These are phyloP conservation scores for Tolypocladium amazonense DNA, from an alignment of 2,329 filamentous ascomycete genomes.

Conservation along the genomic window DNA sequence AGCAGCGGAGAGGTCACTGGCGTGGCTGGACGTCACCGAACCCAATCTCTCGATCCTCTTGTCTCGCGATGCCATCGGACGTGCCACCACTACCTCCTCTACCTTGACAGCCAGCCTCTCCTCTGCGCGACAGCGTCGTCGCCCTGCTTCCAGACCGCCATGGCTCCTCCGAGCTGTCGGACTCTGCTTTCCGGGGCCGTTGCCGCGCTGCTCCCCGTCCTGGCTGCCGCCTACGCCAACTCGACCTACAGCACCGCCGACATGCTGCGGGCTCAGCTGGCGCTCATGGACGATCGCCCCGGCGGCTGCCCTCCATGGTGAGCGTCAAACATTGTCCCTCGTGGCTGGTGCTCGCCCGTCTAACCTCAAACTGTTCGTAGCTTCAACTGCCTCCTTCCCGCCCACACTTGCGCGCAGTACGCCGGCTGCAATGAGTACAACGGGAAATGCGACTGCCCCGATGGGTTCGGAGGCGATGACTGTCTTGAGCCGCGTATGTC, in stretches of 20 bases:
- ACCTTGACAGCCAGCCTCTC: background rate
- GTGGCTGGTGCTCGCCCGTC: slow-evolving; percentile 14
- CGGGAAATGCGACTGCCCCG: slow-evolving; percentile 84
- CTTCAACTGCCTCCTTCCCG: slow-evolving; percentile 96
- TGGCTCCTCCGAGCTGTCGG: slow-evolving; percentile 27
- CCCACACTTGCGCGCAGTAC: slow-evolving; percentile 85
- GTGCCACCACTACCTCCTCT: slow-evolving; percentile 27
- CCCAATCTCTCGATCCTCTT: background rate
- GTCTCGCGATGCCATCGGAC: slow-evolving; percentile 44
- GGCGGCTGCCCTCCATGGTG: slow-evolving; percentile 71
- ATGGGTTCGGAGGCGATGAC: slow-evolving; percentile 89
- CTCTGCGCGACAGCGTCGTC: slow-evolving; percentile 6
- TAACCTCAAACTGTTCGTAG: slow-evolving; percentile 33
- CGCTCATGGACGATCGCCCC: slow-evolving; percentile 63
- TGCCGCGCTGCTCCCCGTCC: slow-evolving; percentile 28
- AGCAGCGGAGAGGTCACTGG: background rate
- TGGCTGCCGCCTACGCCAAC: slow-evolving; percentile 28
- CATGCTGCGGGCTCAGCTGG: slow-evolving; percentile 54
- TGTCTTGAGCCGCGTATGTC: slow-evolving; percentile 67
- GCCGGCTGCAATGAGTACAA: slow-evolving; percentile 80
- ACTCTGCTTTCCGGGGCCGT: slow-evolving; percentile 25
- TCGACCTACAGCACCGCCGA: slow-evolving; percentile 52
- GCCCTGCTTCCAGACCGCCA: slow-evolving; percentile 15
- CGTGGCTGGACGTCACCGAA: background rate
- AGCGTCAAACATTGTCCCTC: slow-evolving; percentile 11